These are phyloP conservation scores for Exophiala sp. DNA, from an alignment of 2,329 filamentous ascomycete species.

Conservation along the genomic window DNA sequence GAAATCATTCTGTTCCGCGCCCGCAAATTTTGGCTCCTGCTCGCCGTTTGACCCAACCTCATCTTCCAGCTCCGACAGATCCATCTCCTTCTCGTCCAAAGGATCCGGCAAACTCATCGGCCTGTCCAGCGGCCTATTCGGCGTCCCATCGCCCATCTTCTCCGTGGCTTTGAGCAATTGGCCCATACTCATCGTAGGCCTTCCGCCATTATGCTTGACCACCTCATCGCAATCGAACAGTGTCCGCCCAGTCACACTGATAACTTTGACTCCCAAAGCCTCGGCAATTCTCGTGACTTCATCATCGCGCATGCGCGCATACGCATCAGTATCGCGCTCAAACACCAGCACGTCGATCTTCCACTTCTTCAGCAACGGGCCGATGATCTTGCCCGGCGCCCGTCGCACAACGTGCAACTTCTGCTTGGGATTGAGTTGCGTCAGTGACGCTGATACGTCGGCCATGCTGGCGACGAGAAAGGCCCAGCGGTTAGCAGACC, in stretches of 20 bases:
- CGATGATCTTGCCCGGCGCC: conserved; percentile 66
- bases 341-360: conserved; percentile 72
- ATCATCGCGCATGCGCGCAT: conserved; percentile 63
- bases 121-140: conserved; percentile 59
- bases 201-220: conserved; percentile 61
- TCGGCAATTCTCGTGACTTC: conserved; percentile 58
- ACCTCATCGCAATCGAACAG: conserved; percentile 71
- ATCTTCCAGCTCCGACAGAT: conserved; percentile 40
- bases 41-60: conserved; percentile 37
- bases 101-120: conserved; percentile 62
- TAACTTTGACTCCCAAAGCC: conserved; percentile 64
- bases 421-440: conserved; percentile 65
- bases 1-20: conserved; percentile 51
- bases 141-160: conserved; percentile 48
- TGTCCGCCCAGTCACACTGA: conserved; percentile 62
- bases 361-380: conserved; percentile 71
- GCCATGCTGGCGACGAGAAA: conserved; percentile 70
- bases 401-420: conserved; percentile 66
- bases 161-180: conserved; percentile 63
- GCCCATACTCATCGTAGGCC: conserved; percentile 70
- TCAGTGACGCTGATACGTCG: conserved; percentile 63
- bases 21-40: not conserved
- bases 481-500: conserved; percentile 70
- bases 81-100: conserved; percentile 50
- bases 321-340: conserved; percentile 74